These are phyloP conservation scores for Colletotrichum filicis DNA, from an alignment of 2,329 filamentous ascomycete genomes.

Conservation along the genomic window DNA sequence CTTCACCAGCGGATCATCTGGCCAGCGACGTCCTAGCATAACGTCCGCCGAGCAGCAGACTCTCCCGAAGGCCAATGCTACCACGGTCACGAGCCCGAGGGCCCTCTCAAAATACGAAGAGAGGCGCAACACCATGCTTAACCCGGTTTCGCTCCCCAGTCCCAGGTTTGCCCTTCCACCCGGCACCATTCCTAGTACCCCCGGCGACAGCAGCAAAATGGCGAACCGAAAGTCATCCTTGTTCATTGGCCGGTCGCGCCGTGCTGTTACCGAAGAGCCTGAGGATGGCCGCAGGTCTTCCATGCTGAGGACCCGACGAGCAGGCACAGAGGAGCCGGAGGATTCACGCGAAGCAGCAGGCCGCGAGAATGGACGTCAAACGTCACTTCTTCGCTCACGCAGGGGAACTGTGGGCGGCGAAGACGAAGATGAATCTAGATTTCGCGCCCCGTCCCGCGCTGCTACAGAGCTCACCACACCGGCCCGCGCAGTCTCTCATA, in stretches of 20 bases:
- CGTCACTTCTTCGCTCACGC: conserved; percentile 57
- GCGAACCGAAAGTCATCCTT: conserved; percentile 65
- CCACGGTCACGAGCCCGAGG: conserved; percentile 56
- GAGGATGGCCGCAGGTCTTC: conserved; percentile 63
- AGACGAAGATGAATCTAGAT: conserved; percentile 59
- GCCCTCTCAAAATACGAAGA: conserved; percentile 65
- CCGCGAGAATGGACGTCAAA: conserved; percentile 54
- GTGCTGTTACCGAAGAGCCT: conserved; percentile 61
- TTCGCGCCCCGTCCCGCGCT: conserved; percentile 68
- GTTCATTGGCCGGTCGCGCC: conserved; percentile 56
- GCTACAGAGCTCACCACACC: conserved; percentile 62
- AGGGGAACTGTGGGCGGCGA: conserved; percentile 58
- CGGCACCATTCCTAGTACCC: conserved; percentile 48
- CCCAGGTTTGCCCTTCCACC: conserved; percentile 51
- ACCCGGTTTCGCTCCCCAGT: conserved; percentile 56
- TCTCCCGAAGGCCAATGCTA: conserved; percentile 34
- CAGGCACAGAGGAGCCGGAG: conserved; percentile 59
- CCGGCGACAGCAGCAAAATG: conserved; percentile 48
- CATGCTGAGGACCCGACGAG: conserved; percentile 56
- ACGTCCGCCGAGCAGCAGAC: conserved; percentile 52
- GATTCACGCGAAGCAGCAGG: conserved; percentile 43
- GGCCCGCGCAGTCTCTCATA: conserved; percentile 47
- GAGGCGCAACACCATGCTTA: conserved; percentile 59
- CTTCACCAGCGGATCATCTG: conserved; percentile 43
- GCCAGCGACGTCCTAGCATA: conserved; percentile 55